Percentiles rank a stretch among this genome's conserved stretches.
Evolutionary conservation across 805 yeast species (phyloP).

Genomic region (Zygoascus flipseniorum): DNA sequence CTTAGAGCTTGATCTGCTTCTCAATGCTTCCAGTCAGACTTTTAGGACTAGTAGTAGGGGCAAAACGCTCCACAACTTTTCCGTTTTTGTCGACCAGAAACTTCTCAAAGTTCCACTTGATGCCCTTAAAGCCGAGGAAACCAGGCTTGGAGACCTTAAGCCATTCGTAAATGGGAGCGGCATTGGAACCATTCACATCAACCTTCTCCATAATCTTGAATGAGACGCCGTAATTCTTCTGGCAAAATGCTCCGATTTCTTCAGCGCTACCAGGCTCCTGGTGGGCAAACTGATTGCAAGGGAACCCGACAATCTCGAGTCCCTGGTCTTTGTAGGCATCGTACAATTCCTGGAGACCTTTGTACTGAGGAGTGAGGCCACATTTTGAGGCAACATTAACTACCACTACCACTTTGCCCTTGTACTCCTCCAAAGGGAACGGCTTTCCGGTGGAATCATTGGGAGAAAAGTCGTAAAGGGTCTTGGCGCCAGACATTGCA

Average conservation of each 20-base stretch:
- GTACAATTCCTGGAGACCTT: slow-evolving; percentile 61
- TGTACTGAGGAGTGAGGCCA: slow-evolving; percentile 68
- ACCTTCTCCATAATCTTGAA: slow-evolving; percentile 84
- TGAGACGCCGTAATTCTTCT: slow-evolving; percentile 76
- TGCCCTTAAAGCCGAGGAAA: slow-evolving; percentile 58
- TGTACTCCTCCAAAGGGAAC: slow-evolving; percentile 49
- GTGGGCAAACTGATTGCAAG: slow-evolving; percentile 85
- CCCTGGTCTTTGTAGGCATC: slow-evolving; percentile 56
- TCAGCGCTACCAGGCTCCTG: slow-evolving; percentile 63
- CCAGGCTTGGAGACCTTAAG: slow-evolving; percentile 59
- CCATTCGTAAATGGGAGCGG: slow-evolving; percentile 73
- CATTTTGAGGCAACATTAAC: slow-evolving; percentile 89
- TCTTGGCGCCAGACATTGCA: slow-evolving; percentile 15
- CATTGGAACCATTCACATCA: slow-evolving; percentile 78
- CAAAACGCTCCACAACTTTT: slow-evolving; percentile 48
- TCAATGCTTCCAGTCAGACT: slow-evolving; percentile 52
- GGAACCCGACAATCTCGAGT: slow-evolving; percentile 70
- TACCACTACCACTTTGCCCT: slow-evolving; percentile 74
- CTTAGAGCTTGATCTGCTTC: slow-evolving; percentile 36
- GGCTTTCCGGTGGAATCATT: slow-evolving; percentile 50
- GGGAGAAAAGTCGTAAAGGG: slow-evolving; percentile 63
- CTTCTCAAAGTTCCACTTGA: slow-evolving; percentile 77
- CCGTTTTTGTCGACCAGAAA: slow-evolving; percentile 55
- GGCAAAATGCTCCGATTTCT: slow-evolving; percentile 67
- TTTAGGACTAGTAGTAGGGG: slow-evolving; percentile 61